Percentiles rank a stretch among this genome's conserved stretches.
These are phyloP conservation scores for Hapsidospora chrysogenum DNA, from an alignment of 495 filamentous ascomycete genomes.

Conservation along the genomic window DNA sequence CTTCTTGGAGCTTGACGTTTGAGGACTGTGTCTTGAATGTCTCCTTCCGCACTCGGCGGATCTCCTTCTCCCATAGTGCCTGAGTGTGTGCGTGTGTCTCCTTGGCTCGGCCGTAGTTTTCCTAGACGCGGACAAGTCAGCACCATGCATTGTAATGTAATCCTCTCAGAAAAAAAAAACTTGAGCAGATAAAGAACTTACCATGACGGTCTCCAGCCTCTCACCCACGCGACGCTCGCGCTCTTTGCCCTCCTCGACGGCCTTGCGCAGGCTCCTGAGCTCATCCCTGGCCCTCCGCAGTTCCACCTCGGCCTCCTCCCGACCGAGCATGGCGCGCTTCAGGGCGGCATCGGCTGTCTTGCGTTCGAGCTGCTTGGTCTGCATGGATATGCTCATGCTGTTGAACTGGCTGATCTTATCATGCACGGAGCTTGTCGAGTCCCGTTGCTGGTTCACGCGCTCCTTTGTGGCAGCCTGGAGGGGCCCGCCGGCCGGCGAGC, in stretches of 20 bases:
- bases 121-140: conserved; percentile 24
- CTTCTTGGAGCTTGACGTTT: conserved; percentile 66
- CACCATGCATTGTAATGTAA: neutral
- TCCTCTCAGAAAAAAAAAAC: too few species aligned
- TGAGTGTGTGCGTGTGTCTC: conserved; percentile 59
- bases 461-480: conserved; percentile 62
- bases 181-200: too few species aligned
- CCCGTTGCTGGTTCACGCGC: conserved; percentile 56
- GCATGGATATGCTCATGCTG: conserved; percentile 44
- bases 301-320: conserved; percentile 67
- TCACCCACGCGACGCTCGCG: conserved; percentile 62
- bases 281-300: conserved; percentile 46
- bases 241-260: conserved; percentile 53
- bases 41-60: conserved; percentile 65
- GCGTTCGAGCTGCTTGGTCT: conserved; percentile 42
- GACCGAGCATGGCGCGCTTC: conserved; percentile 63
- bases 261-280: conserved; percentile 27
- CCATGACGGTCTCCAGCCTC: conserved; percentile 59
- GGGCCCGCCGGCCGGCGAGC: conserved; percentile 32
- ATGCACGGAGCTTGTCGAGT: conserved; percentile 40
- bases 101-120: conserved; percentile 58
- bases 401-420: conserved; percentile 79
- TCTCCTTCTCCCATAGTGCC: conserved; percentile 69
- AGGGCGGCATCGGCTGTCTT: conserved; percentile 54
- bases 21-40: conserved; percentile 66